phyloP scores from a whole-genome alignment of 306 rosid genomes.

The Vicia sativa region DNA sequence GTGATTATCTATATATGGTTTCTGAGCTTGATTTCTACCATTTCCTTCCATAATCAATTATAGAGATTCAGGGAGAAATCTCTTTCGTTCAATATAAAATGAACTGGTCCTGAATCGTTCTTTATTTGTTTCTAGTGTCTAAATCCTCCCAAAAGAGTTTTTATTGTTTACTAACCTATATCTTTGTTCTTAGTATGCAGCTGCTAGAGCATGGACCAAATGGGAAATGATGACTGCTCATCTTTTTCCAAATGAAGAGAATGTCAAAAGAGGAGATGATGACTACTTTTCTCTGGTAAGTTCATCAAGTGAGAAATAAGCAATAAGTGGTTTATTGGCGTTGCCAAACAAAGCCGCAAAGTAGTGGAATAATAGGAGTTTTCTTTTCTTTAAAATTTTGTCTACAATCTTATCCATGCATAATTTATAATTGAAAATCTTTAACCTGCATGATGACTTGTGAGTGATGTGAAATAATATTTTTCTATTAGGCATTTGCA shows the following conservation, averaged over 20 bases:
- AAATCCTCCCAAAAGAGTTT: slow-evolving; percentile 22
- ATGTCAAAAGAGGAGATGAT: slow-evolving; percentile 77
- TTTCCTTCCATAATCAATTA: slow-evolving; percentile 13
- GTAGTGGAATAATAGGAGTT: background rate
- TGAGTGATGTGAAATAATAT: slow-evolving; percentile 22
- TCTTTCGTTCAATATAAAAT: slow-evolving; percentile 20
- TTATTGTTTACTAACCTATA: slow-evolving; percentile 32
- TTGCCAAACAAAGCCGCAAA: background rate
- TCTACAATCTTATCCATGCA: background rate
- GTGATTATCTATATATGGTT: slow-evolving; percentile 51
- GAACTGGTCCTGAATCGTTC: background rate
- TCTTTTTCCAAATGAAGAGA: slow-evolving; percentile 84
- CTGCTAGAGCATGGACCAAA: slow-evolving; percentile 99
- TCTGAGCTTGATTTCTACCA: slow-evolving; percentile 11
- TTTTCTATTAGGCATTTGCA: slow-evolving; percentile 79
- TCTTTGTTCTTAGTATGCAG: slow-evolving; percentile 69
- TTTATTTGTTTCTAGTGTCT: slow-evolving; percentile 3
- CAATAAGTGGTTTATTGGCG: background rate
- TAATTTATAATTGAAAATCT: slow-evolving; percentile 28
- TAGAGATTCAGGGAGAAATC: background rate
- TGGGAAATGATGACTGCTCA: slow-evolving; percentile 99
- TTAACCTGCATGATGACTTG: slow-evolving; percentile 12
- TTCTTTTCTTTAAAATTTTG: background rate
- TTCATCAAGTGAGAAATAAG: slow-evolving; percentile 22
- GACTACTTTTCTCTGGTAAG: slow-evolving; percentile 82